Base-by-base conservation (phyloP, 345 rosid genomes). In the Ceriops decandra region DNA sequence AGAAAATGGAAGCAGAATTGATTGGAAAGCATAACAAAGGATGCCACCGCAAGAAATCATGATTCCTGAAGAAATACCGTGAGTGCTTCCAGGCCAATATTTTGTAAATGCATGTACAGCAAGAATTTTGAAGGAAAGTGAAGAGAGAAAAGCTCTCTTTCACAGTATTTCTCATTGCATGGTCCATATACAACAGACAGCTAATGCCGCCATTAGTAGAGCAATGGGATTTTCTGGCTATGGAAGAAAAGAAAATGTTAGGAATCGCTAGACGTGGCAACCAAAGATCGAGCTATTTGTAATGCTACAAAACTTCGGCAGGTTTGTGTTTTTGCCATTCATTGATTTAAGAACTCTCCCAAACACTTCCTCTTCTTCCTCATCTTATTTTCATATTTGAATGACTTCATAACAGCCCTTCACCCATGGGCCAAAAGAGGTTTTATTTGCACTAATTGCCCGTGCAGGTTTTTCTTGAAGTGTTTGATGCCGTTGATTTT, bases 51-150 rank as follows among this genome's bases (percentile, higher is more conserved):
- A 90, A 83, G 86, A 93, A 86, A 77, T 87, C 97, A 19, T 89
- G 96, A 47, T 93, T 93, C 80, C 93, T 93, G 42, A 93, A 90
- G 84, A 88, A 87, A 83, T 93, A 93, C 66, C 90, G 98, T 51
- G 98, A 89, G 75, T 90, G 98, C 82, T 93, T 82, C 80, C 93
- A 93, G 73, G 97, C 92, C 17, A 81, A 84, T 68, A 76, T 90
- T 74, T 68, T 85, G 97, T 73, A 85, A 68, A 82, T 93, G 97
- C 71, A 70, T 82, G 80, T 95, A 90, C 64, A 89, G 97, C 82
- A 88, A 88, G 72, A 93, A 93, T 72, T 85, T 75, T 21, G 87
- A 90, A 73, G 97, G 87, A 72, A 73, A 88, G 89, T 68, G 85
- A 87, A 74, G 95, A 87, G 65, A 81, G 89, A 73, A 73, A 62